Percentiles rank a stretch among this genome's conserved stretches.
phyloP scores from a whole-genome alignment of 1,284 basidiomycete species.

The Naganishia albida region DNA sequence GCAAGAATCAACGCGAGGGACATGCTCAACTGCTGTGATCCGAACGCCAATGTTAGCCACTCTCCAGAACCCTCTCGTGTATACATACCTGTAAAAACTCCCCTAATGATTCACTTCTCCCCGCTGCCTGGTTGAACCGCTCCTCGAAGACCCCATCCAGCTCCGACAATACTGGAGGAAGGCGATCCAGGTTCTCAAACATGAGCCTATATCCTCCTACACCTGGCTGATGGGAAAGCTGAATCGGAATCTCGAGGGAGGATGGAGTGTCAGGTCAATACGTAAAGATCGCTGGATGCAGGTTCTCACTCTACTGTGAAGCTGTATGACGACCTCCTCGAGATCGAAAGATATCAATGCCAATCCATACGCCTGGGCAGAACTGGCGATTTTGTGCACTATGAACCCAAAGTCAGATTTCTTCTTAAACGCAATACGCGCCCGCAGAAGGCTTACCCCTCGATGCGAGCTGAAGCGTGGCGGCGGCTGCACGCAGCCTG shows the following conservation, averaged over 20 bases:
- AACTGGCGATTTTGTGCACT: slow-evolving; percentile 15
- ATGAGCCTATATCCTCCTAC: slow-evolving; percentile 14
- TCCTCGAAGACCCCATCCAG: slow-evolving; percentile 13
- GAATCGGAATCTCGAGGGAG: slow-evolving; percentile 4
- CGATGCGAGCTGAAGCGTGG: slow-evolving; percentile 17
- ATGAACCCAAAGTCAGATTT: not conserved
- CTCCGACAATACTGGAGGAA: slow-evolving; percentile 12
- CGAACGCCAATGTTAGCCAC: not conserved
- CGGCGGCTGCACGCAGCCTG: slow-evolving; percentile 11
- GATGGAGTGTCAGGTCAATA: not conserved
- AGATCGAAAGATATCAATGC: slow-evolving; percentile 11
- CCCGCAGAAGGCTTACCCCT: slow-evolving; percentile 1
- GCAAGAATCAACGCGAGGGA: slow-evolving; percentile 23
- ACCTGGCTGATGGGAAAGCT: slow-evolving; percentile 16
- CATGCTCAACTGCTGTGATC: slow-evolving; percentile 18
- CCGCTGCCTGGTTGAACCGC: slow-evolving; percentile 13
- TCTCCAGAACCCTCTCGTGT: not conserved
- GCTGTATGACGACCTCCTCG: slow-evolving; percentile 2
- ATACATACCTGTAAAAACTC: slow-evolving; percentile 11
- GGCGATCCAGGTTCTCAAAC: slow-evolving; percentile 3
- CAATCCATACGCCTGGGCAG: not conserved
- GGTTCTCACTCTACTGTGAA: slow-evolving; percentile 2
- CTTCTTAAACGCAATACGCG: not conserved
- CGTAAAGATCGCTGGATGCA: not conserved
- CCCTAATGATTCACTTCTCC: not conserved